Conservation (phyloP, 305 asterid genomes). For the Ilex paraguariensis region DNA sequence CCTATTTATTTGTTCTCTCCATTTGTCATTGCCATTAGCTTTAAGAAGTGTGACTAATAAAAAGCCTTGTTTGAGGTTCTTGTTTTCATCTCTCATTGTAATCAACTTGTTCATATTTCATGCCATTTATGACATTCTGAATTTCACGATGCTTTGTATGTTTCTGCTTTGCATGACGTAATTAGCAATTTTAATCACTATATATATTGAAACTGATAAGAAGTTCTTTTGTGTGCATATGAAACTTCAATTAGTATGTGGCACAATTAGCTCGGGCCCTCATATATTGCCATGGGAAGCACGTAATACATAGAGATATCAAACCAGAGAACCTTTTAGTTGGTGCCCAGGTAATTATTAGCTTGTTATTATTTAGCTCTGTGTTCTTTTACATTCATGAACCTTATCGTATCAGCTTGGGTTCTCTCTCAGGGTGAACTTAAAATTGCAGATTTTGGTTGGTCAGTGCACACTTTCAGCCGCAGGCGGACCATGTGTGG, state of each 20-base stretch:
- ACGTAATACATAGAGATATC: constrained; percentile 89
- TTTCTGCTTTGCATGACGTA: not conserved
- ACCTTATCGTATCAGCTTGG: not conserved
- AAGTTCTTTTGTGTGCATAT: constrained; percentile 7
- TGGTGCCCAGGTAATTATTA: constrained; percentile 41
- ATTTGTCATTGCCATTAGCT: not conserved
- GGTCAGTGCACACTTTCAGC: constrained; percentile 95
- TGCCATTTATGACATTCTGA: not conserved
- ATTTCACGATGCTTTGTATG: not conserved
- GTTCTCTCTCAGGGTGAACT: constrained; percentile 71
- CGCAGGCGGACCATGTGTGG: constrained; percentile 98
- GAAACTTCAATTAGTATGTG: constrained; percentile 40
- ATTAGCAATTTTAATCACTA: not conserved
- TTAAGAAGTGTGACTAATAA: not conserved
- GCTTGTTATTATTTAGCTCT: not conserved
- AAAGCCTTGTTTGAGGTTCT: not conserved
- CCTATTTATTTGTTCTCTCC: no score
- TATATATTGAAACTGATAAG: not conserved
- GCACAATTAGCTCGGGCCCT: constrained; percentile 92
- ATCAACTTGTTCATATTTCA: not conserved
- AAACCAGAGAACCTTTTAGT: constrained; percentile 74
- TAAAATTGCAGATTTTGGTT: constrained; percentile 94
- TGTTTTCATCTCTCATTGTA: not conserved
- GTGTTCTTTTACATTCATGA: not conserved
- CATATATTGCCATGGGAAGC: constrained; percentile 91